Evolutionary conservation across 2,329 filamentous ascomycete species (phyloP).

Genomic region (Rhinocladiella mackenziei): DNA sequence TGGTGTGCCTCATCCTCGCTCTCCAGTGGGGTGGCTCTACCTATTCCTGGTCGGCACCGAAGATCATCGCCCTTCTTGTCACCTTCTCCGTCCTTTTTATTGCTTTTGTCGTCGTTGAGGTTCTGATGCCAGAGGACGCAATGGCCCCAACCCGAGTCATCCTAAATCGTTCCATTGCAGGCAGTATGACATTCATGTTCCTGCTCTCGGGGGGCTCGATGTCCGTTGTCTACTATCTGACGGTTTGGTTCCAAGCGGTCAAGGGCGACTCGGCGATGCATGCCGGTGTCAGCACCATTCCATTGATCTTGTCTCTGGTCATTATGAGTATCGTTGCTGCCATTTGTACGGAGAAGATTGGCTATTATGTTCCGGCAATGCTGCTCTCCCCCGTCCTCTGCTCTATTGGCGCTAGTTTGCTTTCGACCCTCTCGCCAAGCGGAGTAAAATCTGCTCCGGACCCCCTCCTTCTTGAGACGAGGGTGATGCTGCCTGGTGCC

Average conservation of each 20-base stretch:
- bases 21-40: conserved; percentile 43
- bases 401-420: conserved; percentile 31
- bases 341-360: conserved; percentile 14
- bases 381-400: conserved; percentile 24
- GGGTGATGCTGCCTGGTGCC: too few species aligned
- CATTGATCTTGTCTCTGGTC: conserved; percentile 19
- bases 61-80: conserved; percentile 47
- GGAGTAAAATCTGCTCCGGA: too few species aligned
- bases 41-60: conserved; percentile 41
- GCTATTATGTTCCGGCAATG: conserved; percentile 29
- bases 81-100: conserved; percentile 38
- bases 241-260: conserved; percentile 46
- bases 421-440: conserved; percentile 35
- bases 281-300: conserved; percentile 23
- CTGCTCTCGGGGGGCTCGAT: conserved; percentile 35
- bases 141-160: conserved; percentile 40
- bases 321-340: conserved; percentile 20
- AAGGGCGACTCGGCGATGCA: conserved; percentile 32
- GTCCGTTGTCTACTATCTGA: conserved; percentile 39
- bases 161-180: conserved; percentile 36
- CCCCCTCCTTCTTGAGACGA: too few species aligned
- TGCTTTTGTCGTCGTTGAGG: conserved; percentile 50
- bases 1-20: conserved; percentile 37
- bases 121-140: conserved; percentile 47
- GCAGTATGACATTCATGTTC: conserved; percentile 35